phyloP scores from a whole-genome alignment of 2,329 filamentous ascomycete genomes.

The Pseudocercospora pini-densiflorae region DNA sequence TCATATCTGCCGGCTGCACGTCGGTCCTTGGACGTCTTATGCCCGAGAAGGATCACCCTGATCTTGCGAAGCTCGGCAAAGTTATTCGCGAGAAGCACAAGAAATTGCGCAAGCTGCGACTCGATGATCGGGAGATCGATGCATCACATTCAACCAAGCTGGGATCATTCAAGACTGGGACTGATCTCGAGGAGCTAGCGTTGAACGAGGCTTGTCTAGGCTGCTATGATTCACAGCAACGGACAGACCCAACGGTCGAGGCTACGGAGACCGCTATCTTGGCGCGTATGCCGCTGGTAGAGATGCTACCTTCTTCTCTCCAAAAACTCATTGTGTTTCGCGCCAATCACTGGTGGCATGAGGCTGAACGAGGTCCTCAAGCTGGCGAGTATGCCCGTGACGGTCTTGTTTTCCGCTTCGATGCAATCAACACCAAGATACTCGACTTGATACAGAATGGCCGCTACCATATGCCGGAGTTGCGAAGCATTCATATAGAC shows the following conservation, averaged over 20 bases:
- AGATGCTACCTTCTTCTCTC: conserved; percentile 8
- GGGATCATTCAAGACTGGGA: neutral
- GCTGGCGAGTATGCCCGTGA: neutral
- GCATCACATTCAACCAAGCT: neutral
- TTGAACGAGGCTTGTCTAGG: conserved; percentile 12
- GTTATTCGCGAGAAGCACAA: conserved; percentile 6
- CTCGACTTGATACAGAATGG: conserved; percentile 1
- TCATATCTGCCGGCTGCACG: conserved; percentile 6
- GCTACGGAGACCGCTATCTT: neutral
- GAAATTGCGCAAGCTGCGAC: neutral
- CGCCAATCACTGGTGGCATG: conserved; percentile 13
- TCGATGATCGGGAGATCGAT: conserved; percentile 12
- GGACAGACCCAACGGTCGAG: neutral
- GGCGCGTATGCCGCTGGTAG: conserved; percentile 4
- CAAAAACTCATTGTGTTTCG: conserved; percentile 7
- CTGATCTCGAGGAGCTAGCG: conserved; percentile 1
- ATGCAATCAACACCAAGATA: conserved; percentile 11
- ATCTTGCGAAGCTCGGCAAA: neutral
- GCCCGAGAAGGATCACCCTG: conserved; percentile 8
- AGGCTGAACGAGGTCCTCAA: neutral
- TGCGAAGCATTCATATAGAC: conserved; percentile 5
- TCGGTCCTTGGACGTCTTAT: neutral
- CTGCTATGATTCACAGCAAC: neutral
- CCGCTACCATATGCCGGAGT: neutral
- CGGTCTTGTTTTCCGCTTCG: neutral